Base-by-base conservation (phyloP, 1,139 yeast genomes). In the Taiozyma onychis region DNA sequence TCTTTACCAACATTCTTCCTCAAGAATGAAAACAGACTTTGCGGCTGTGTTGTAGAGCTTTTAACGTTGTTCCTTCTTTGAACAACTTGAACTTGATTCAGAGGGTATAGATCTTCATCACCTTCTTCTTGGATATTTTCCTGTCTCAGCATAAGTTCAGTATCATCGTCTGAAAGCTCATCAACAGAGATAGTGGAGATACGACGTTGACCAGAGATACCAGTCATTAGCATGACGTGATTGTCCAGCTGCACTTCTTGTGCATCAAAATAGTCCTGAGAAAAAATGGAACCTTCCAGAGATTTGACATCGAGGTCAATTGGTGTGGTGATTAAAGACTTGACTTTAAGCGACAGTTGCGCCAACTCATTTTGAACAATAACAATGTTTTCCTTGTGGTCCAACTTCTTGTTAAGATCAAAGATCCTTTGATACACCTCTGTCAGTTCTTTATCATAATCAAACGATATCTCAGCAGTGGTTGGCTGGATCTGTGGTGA, bases 1-100 rank as follows among this genome's bases (percentile, higher is more conserved):
- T 91, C 98, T 64, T 91, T 91, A 28, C 98, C 97, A 16, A 91
- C 95, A 60, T 89, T 90, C 64, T 91, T 90, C 50, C 97, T 78
- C 52, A 93, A 75, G 61, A 90, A 80, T 1, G 90, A 78, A 48
- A 91, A 72, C 41, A 93, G 69, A 55, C 95, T 85, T 6, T 97
- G 97, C 2, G 98, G 98, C 0, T 81, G 72, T 44, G 82, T 77
- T 0, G 73, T 73, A 50, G 90, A 78, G 18, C 73, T 71, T 3
- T 80, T 79, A n/a, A 91, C 74, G 49, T 80, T 87, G 32, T 67
- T 63, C 49, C 91, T 77, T 50, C 96, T 78, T 26, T 66, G 58
- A 8, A 88, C 71, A 35, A 32, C 16, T 2, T 68, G 66, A 3
- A 48, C 52, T 18, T 66, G 50, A 1, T 91, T 88, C 45, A 88